Evolutionary conservation across 1,284 basidiomycete genomes (phyloP), one percentile per base, ranked within the genome.

Genomic region (Puccinia polysora): DNA sequence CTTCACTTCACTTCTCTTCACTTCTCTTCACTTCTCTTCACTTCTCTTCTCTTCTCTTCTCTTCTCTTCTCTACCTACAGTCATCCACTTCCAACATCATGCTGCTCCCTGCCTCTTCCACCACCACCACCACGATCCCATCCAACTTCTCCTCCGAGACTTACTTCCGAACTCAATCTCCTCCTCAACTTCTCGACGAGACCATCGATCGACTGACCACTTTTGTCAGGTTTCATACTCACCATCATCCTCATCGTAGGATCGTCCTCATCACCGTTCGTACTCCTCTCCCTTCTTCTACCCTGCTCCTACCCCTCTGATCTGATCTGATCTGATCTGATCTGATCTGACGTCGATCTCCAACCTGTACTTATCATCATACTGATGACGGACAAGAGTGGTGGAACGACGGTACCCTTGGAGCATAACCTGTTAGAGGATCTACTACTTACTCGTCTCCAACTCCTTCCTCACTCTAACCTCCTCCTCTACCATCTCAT

Each of bases 361-460:
- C 20, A 63, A n/a, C n/a, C n/a, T n/a, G n/a, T n/a, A n/a, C n/a
- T n/a, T n/a, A n/a, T n/a, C n/a, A n/a, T n/a, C n/a, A n/a, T n/a
- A n/a, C n/a, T n/a, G n/a, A n/a, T n/a, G n/a, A n/a, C n/a, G 70
- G 38, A 75, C 32, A 76, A 95, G 92, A 95, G 91, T 79, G 93
- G 93, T 71, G 93, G 93, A 73, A 97, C 93, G 18, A 96, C 91
- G 0, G 93, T 96, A 4, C 93, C 92, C 5, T 82, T 97, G 73
- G 93, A 97, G 83, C 87, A 92, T 82, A 96, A 96, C 79, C 91
- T 95, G 91, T 95, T 84, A 86, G 90, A 38, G 23, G 14, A 15
- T 83, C 32, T n/a, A 12, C 58, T 2, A 25, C n/a, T 30, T 36
- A 30, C 20, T 50, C 14, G 50, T 38, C 63, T 60, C 49, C 47